Evolutionary conservation across 192 early-diverging fungal species (phyloP).

Genomic region (Powellomyces hirtus): DNA sequence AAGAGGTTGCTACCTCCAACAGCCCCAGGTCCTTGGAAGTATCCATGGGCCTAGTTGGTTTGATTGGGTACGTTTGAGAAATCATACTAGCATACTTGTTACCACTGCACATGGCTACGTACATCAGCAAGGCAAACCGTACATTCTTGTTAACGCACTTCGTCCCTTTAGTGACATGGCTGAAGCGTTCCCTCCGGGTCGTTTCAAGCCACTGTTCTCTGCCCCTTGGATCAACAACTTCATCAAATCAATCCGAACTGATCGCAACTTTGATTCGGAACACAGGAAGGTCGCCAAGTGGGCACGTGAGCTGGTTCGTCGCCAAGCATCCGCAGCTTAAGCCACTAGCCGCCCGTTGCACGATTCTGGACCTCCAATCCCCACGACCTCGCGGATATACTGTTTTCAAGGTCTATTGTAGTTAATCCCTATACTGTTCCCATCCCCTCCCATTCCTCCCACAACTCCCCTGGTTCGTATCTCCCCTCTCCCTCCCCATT

Average conservation of each 20-base stretch:
- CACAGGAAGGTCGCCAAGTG: constrained; percentile 67
- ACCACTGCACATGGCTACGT: background rate
- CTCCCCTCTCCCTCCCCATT: background rate
- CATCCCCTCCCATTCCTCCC: background rate
- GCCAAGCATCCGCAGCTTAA: constrained; percentile 34
- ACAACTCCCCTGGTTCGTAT: background rate
- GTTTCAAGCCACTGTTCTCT: constrained; percentile 63
- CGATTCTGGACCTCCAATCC: too few relatives aligned
- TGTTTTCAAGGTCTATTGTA: background rate
- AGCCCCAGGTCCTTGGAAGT: constrained; percentile 62
- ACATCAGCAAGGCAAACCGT: background rate
- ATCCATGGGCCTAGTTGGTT: constrained; percentile 76
- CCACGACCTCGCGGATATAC: background rate
- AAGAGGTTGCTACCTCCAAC: constrained; percentile 59
- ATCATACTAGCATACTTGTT: too few relatives aligned
- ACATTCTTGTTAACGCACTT: constrained; percentile 23
- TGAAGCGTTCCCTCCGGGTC: constrained; percentile 76
- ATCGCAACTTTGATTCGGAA: constrained; percentile 43
- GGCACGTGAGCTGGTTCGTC: constrained; percentile 41
- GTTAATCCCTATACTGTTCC: background rate
- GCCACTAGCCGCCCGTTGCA: too few relatives aligned
- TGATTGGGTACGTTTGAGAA: constrained; percentile 67
- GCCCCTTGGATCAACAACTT: constrained; percentile 75
- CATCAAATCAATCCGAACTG: constrained; percentile 75
- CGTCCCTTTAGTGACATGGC: constrained; percentile 78